Percentiles rank a stretch among this genome's conserved stretches.
phyloP scores from a whole-genome alignment of 208 protist species.

The Wallacemonas sp. region DNA sequence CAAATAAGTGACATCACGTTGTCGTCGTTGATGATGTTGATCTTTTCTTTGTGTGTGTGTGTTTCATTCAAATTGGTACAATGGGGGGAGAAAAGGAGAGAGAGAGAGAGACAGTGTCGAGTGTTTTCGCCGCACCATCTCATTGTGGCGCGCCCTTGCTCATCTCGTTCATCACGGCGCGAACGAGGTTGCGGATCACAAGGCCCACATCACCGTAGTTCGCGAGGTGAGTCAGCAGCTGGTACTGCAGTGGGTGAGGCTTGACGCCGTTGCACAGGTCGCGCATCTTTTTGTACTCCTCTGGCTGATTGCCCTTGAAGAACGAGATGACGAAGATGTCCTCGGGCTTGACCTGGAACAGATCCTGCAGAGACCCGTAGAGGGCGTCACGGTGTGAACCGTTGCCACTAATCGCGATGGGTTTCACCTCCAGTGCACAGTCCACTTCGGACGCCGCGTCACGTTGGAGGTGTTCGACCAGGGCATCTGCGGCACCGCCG shows the following conservation, averaged over 20 bases:
- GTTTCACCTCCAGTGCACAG: constrained; percentile 65
- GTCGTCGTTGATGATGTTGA: no score
- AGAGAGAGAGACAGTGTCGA: not conserved
- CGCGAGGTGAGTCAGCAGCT: constrained; percentile 78
- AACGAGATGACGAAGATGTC: constrained; percentile 82
- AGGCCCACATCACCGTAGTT: constrained; percentile 87
- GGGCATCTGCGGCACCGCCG: constrained; percentile 80
- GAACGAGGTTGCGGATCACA: constrained; percentile 83
- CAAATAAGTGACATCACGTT: no score
- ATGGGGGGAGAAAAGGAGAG: no score
- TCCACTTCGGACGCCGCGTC: constrained; percentile 42
- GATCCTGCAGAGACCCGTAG: constrained; percentile 67
- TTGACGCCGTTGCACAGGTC: constrained; percentile 75
- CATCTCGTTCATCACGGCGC: constrained; percentile 75
- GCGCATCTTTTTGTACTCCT: constrained; percentile 81
- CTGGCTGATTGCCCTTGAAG: constrained; percentile 74
- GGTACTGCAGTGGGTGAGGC: constrained; percentile 55
- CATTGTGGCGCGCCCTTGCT: not conserved
- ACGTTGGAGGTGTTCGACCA: constrained; percentile 78
- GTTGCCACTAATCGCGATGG: constrained; percentile 60
- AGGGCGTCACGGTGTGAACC: constrained; percentile 75
- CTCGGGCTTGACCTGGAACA: constrained; percentile 72
- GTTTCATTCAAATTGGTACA: no score
- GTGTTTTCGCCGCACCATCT: not conserved
- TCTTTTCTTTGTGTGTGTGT: no score